A percentile compares a stretch with the other conserved stretches of the same genome.
Evolutionary conservation across 1,139 yeast genomes (phyloP).

Genomic region (Groenewaldozyma auringiensis): DNA sequence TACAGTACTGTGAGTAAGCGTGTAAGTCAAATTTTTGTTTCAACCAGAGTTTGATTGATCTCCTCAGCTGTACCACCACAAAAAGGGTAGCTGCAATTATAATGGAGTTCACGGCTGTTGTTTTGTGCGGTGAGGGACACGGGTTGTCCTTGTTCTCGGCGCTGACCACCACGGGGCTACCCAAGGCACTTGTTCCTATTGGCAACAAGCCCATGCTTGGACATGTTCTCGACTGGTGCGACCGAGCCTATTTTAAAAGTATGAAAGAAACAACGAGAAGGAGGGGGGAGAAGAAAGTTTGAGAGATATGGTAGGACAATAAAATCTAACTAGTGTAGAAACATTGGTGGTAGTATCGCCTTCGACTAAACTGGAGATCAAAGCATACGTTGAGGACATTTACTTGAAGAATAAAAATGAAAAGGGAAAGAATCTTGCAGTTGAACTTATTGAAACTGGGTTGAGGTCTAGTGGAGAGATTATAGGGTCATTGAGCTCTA

Average conservation of each 20-base stretch:
- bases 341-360: conserved; percentile 37
- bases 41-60: no score
- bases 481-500: conserved; percentile 43
- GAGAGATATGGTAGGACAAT: neutral
- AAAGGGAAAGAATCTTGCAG: conserved; percentile 2
- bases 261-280: no score
- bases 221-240: conserved; percentile 90
- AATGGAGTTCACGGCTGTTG: conserved; percentile 90
- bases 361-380: conserved; percentile 13
- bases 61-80: no score
- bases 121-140: conserved; percentile 80
- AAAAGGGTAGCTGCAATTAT: neutral
- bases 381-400: conserved; percentile 14
- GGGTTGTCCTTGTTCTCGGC: conserved; percentile 62
- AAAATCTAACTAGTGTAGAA: neutral
- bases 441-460: conserved; percentile 17
- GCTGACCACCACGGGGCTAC: conserved; percentile 44
- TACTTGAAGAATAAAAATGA: conserved; percentile 8
- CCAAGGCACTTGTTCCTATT: conserved; percentile 82
- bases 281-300: neutral
- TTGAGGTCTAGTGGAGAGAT: conserved; percentile 47
- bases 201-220: conserved; percentile 89
- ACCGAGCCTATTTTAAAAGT: conserved; percentile 44
- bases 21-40: no score
- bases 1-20: no score